Conservation (phyloP, 2,329 filamentous ascomycete genomes). For the Alternaria brassicicola region DNA sequence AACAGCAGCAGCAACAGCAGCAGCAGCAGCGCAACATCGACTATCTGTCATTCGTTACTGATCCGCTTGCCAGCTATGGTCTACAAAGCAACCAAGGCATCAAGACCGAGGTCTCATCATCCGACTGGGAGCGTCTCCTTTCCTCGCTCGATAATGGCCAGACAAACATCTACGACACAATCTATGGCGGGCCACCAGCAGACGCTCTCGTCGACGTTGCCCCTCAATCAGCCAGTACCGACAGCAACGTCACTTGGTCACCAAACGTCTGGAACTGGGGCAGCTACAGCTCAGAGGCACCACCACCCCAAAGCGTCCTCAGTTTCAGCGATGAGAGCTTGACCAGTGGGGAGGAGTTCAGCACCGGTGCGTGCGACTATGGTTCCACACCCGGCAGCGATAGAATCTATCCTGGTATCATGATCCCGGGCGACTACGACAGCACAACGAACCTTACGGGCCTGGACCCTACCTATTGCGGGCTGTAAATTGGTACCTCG, state of each 20-base stretch:
- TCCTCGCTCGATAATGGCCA: slow-evolving; percentile 79
- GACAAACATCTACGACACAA: slow-evolving; percentile 83
- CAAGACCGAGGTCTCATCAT: slow-evolving; percentile 60
- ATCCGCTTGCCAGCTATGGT: slow-evolving; percentile 41
- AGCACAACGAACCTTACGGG: slow-evolving; percentile 39
- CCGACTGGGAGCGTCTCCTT: slow-evolving; percentile 83
- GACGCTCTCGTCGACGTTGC: slow-evolving; percentile 46
- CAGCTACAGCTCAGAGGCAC: slow-evolving; percentile 32
- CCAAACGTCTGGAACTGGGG: slow-evolving; percentile 46
- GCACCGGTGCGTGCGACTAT: slow-evolving; percentile 36
- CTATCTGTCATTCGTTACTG: slow-evolving; percentile 55
- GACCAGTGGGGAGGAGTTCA: slow-evolving; percentile 58
- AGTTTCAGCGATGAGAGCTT: slow-evolving; percentile 67
- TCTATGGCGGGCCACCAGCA: slow-evolving; percentile 70
- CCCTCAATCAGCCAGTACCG: slow-evolving; percentile 37
- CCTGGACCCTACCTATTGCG: slow-evolving; percentile 51
- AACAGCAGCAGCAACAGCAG: slow-evolving; percentile 34
- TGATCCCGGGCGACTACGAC: slow-evolving; percentile 44
- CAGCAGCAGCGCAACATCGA: slow-evolving; percentile 52
- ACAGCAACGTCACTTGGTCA: slow-evolving; percentile 44
- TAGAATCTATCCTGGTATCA: slow-evolving; percentile 42
- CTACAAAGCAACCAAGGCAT: slow-evolving; percentile 46
- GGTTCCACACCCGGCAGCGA: slow-evolving; percentile 41
- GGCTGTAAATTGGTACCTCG: slow-evolving; percentile 27
- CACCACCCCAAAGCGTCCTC: slow-evolving; percentile 59